These are phyloP conservation scores for Arabis hirsuta DNA, from an alignment of 345 rosid genomes.

Conservation along the genomic window DNA sequence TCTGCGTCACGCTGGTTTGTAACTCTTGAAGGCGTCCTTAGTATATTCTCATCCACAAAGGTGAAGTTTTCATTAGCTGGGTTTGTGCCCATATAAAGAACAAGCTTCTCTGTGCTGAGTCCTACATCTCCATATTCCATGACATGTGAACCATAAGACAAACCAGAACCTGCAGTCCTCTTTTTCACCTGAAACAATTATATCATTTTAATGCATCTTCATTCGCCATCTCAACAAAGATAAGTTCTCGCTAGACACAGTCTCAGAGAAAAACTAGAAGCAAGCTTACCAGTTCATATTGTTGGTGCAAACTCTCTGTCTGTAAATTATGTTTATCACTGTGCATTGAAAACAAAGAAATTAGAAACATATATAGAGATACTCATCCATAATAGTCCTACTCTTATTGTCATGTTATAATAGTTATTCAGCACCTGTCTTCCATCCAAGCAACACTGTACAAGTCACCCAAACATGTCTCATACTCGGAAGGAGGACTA, in stretches of 20 bases:
- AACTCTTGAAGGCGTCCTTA: slow-evolving; percentile 56
- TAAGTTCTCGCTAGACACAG: background rate
- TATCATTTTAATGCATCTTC: background rate
- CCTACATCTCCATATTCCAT: slow-evolving; percentile 84
- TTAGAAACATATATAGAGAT: background rate
- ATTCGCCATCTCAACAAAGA: background rate
- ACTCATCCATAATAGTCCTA: slow-evolving; percentile 3
- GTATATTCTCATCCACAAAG: slow-evolving; percentile 62
- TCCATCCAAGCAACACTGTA: slow-evolving; percentile 99
- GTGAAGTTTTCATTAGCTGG: slow-evolving; percentile 88
- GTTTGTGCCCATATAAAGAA: slow-evolving; percentile 78
- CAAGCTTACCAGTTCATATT: slow-evolving; percentile 70
- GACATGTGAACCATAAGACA: slow-evolving; percentile 79
- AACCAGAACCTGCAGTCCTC: slow-evolving; percentile 59
- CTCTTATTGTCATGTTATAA: background rate
- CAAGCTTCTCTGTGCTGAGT: slow-evolving; percentile 59
- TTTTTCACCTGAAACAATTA: slow-evolving; percentile 68
- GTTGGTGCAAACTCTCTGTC: slow-evolving; percentile 76
- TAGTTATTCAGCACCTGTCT: slow-evolving; percentile 58
- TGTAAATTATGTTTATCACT: slow-evolving; percentile 78
- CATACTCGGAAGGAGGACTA: slow-evolving; percentile 88
- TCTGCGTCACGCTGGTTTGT: slow-evolving; percentile 97
- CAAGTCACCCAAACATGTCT: slow-evolving; percentile 96
- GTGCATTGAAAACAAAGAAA: slow-evolving; percentile 36
- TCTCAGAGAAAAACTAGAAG: background rate